Evolutionary conservation across 2,329 filamentous ascomycete genomes (phyloP), one percentile per base, ranked within the genome.

Genomic region (Aureobasidium sp.): DNA sequence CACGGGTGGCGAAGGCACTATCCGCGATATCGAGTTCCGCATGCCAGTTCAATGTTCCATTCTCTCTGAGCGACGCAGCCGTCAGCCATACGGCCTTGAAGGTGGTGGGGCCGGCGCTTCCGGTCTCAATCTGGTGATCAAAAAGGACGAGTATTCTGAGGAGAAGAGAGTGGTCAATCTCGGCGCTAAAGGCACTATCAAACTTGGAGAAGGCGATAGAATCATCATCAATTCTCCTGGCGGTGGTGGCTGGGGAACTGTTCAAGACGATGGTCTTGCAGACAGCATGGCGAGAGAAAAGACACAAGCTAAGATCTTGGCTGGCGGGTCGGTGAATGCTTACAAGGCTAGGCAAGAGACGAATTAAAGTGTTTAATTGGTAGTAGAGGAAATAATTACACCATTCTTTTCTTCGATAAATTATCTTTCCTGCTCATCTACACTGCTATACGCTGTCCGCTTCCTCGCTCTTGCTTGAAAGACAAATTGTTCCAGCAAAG

Each of bases 111-210:
- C 91, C 62, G 91, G 84, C 0, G 76, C 84, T 67, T 85, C 87
- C 49, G 91, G 91, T 0, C 75, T 91, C 63, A 96, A 96, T 67
- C 77, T 93, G 47, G 96, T 91, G 91, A 84, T 92, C 7, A 62
- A 64, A 5, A 70, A 69, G 12, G 45, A 62, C 9, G 24, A 35
- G 35, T 27, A 57, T 14, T 57, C 60, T 5, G 49, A 33, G 1
- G 52, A 62, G 24, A 42, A 62, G 24, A 57, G 60, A 24, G 22
- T 42, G 15, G 52, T 62, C 14, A 62, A 62, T 17, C 27, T 62
- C 2, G 60, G 60, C 1, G 60, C 52, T 3, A 62, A 62, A n/a
- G 52, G 52, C 15, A 62, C 52, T 5, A 58, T 62, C 29, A 57
- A 57, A 35, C 27, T 62, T 22, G 45, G 24, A 14, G 33, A 57